Evolutionary conservation across 2,329 filamentous ascomycete species (phyloP).

Genomic region (Fusarium udum): DNA sequence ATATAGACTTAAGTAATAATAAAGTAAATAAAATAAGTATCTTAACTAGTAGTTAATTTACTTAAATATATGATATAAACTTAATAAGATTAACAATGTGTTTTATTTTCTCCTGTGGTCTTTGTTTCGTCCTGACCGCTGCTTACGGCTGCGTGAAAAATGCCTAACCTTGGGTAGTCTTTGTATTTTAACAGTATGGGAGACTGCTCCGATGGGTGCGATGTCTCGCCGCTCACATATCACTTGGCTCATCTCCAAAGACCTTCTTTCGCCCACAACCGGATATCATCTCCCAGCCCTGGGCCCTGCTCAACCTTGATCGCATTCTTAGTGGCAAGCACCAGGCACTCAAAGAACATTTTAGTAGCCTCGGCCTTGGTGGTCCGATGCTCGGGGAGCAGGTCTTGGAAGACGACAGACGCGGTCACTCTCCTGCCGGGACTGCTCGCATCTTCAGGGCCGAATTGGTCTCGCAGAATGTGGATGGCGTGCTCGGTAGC

Average conservation of each 20-base stretch:
- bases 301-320: constrained; percentile 92
- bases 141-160: no score
- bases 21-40: no score
- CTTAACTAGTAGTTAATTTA: no score
- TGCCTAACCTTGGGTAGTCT: no score
- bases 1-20: no score
- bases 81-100: no score
- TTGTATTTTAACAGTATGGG: no score
- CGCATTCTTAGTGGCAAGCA: constrained; percentile 95
- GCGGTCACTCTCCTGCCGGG: constrained; percentile 77
- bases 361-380: constrained; percentile 92
- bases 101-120: no score
- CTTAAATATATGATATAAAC: no score
- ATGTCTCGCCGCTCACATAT: no score
- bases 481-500: neutral
- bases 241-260: neutral
- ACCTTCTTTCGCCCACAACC: constrained; percentile 76
- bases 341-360: constrained; percentile 98
- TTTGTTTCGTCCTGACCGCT: no score
- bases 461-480: neutral
- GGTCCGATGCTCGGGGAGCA: constrained; percentile 83
- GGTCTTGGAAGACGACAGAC: constrained; percentile 88
- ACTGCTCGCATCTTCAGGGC: constrained; percentile 46
- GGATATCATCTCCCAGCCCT: constrained; percentile 79
- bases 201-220: no score